Evolutionary conservation across 2,329 filamentous ascomycete species (phyloP).

Genomic region (Colletotrichum scovillei): DNA sequence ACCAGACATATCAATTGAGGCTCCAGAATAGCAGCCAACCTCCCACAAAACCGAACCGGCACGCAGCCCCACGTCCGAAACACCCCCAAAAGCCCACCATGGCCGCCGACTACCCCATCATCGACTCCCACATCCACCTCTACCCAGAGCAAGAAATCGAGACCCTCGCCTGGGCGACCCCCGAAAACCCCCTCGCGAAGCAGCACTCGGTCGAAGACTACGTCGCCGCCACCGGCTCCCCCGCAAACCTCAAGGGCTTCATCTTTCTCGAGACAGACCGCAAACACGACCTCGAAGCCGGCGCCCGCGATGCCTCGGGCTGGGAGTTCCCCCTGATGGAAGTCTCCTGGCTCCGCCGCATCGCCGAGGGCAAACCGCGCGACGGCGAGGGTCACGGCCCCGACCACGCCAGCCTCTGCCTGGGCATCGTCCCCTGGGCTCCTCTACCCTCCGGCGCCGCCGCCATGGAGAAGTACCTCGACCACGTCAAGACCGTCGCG

Average conservation of each 20-base stretch:
- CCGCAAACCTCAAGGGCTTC: constrained; percentile 71
- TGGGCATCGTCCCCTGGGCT: constrained; percentile 87
- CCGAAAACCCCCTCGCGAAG: constrained; percentile 68
- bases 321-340: constrained; percentile 79
- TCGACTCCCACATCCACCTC: constrained; percentile 94
- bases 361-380: constrained; percentile 70
- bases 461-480: constrained; percentile 74
- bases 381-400: constrained; percentile 68
- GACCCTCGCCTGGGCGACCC: constrained; percentile 76
- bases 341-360: constrained; percentile 73
- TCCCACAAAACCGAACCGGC: neutral
- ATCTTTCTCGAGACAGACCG: constrained; percentile 88
- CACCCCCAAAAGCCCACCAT: constrained; percentile 23
- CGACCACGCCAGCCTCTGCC: constrained; percentile 65
- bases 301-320: constrained; percentile 60
- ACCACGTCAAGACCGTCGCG: constrained; percentile 67
- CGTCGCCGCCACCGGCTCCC: constrained; percentile 54
- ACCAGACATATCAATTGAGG: neutral
- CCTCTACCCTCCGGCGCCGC: constrained; percentile 75
- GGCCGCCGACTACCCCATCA: constrained; percentile 68
- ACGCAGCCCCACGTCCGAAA: neutral
- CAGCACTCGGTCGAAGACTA: constrained; percentile 76
- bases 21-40: neutral
- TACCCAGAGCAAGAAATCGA: constrained; percentile 76
- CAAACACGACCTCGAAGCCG: constrained; percentile 65